Evolutionary conservation across 2,329 filamentous ascomycete genomes (phyloP).

Genomic region (Fusarium robinianum): DNA sequence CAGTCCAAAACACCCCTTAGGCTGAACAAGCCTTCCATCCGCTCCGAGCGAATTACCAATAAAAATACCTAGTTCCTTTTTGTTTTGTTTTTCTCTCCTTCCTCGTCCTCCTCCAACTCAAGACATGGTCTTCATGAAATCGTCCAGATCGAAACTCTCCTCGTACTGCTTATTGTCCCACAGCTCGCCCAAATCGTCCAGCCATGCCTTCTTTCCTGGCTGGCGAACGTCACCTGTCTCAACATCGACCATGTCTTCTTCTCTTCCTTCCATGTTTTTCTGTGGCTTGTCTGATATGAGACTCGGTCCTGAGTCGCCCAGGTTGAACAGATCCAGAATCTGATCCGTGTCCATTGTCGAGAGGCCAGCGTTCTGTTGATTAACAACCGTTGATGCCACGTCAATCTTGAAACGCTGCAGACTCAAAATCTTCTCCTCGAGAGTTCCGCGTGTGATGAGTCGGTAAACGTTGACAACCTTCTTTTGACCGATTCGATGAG

Average conservation of each 20-base stretch:
- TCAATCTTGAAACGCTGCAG: slow-evolving; percentile 99
- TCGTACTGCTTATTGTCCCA: slow-evolving; percentile 99
- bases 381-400: slow-evolving; percentile 95
- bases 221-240: slow-evolving; percentile 93
- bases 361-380: slow-evolving; percentile 95
- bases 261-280: slow-evolving; percentile 63
- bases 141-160: slow-evolving; percentile 95
- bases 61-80: no score
- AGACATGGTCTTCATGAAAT: slow-evolving; percentile 94
- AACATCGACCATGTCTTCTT: slow-evolving; percentile 89
- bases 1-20: slow-evolving; percentile 30
- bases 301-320: slow-evolving; percentile 76
- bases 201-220: slow-evolving; percentile 93
- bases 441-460: slow-evolving; percentile 89
- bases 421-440: slow-evolving; percentile 98
- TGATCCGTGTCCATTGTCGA: slow-evolving; percentile 98
- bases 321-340: slow-evolving; percentile 93
- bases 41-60: slow-evolving; percentile 13
- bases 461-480: slow-evolving; percentile 99
- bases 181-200: slow-evolving; percentile 92
- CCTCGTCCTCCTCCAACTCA: no score
- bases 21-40: slow-evolving; percentile 19
- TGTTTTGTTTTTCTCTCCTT: no score
- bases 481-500: slow-evolving; percentile 98
- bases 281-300: slow-evolving; percentile 65